These are phyloP conservation scores for Xanthoconium stramineum DNA, from an alignment of 768 basidiomycete genomes.

Conservation along the genomic window DNA sequence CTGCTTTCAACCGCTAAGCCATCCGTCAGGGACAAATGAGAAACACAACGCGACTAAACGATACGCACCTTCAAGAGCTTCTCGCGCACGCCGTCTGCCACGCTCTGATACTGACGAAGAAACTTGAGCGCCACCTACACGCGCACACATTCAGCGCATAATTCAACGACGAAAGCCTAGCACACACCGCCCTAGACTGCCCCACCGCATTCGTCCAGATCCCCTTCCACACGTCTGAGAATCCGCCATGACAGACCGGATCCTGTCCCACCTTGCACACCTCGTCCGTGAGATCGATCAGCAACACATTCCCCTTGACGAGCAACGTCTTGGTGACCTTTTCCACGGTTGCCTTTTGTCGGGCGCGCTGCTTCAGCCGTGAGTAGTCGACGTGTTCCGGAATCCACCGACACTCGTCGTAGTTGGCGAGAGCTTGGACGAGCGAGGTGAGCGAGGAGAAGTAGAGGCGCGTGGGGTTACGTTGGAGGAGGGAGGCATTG, in stretches of 20 bases:
- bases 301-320: conserved; percentile 45
- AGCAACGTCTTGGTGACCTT: conserved; percentile 53
- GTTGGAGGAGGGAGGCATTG: conserved; percentile 56
- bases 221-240: conserved; percentile 62
- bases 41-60: background rate
- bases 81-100: conserved; percentile 50
- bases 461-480: conserved; percentile 46
- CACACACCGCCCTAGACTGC: conserved; percentile 25
- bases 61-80: conserved; percentile 46
- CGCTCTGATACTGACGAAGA: conserved; percentile 43
- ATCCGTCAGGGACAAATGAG: background rate
- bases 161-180: no score
- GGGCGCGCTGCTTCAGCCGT: conserved; percentile 52
- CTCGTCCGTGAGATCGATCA: conserved; percentile 57
- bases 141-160: background rate
- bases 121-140: conserved; percentile 56
- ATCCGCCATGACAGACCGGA: conserved; percentile 52
- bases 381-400: conserved; percentile 53
- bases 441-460: conserved; percentile 54
- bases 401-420: conserved; percentile 57
- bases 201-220: conserved; percentile 48
- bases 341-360: conserved; percentile 54
- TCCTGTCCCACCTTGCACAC: conserved; percentile 44
- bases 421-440: conserved; percentile 50
- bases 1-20: conserved; percentile 52